Evolutionary conservation across 2,329 filamentous ascomycete genomes (phyloP), one percentile per base, ranked within the genome.

Genomic region (Penicillium frequentans): DNA sequence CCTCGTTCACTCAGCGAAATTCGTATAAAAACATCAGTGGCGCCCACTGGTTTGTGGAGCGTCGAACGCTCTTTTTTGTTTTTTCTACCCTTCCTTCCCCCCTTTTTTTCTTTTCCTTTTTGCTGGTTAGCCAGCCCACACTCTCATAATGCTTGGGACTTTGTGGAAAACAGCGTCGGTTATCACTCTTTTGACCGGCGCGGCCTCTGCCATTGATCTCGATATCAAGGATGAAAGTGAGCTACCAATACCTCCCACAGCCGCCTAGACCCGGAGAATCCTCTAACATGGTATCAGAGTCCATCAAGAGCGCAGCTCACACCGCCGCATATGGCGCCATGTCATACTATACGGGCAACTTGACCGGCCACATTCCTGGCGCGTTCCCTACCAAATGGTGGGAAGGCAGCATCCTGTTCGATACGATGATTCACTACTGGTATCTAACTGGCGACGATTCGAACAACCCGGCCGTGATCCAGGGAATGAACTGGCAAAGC

Each of bases 321-420:
- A 59, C 57, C 7, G 52, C 54, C 27, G 46, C 45, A 4, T 59
- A 50, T 10, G 52, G 49, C 11, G 58, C 55, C 52, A 56, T 61
- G 54, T 48, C 52, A 26, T 59, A 46, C 19, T 61, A 61, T n/a
- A 52, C 55, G 13, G 59, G 46, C 26, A 59, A 59, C 39, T 43
- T 57, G 43, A 57, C 59, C 9, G 57, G 57, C 21, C 44, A 59
- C 14, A 59, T 59, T 11, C 59, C 59, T n/a, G 59, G 59, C n/a
- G 57, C 57, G 11, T 59, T 61, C 35, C 54, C 57, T 26, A 39
- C 37, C 8, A 61, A 56, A 42, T 61, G 59, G 59, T 61, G 59
- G 59, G 59, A 61, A 21, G 59, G 59, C 16, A 45, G 50, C 26
- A 14, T 56, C 13, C 37, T 61, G 7, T 56, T 61, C 23, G 45